phyloP scores from a whole-genome alignment of 2,329 filamentous ascomycete species.

The Colletotrichum limetticola region DNA sequence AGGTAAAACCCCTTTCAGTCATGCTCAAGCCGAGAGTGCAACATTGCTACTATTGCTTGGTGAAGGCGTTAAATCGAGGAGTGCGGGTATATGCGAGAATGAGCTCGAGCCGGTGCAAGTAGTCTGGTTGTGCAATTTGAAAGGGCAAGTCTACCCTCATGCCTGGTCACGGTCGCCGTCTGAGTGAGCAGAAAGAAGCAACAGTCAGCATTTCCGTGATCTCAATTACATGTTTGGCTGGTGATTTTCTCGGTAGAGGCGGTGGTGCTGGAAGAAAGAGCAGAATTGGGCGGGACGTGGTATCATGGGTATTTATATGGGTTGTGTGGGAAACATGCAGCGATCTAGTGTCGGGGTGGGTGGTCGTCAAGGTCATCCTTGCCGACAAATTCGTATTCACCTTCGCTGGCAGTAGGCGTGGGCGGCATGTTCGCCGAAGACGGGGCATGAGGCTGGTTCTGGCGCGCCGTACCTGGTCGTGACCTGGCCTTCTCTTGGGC shows the following conservation, averaged over 20 bases:
- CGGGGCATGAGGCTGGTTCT: constrained; percentile 61
- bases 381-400: constrained; percentile 58
- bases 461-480: constrained; percentile 64
- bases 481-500: constrained; percentile 54
- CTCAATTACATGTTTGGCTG: constrained; percentile 7
- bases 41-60: background rate
- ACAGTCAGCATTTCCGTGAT: constrained; percentile 34
- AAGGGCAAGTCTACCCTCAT: constrained; percentile 27
- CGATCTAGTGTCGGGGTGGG: constrained; percentile 27
- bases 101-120: constrained; percentile 15
- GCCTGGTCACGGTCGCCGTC: constrained; percentile 52
- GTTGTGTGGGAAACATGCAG: constrained; percentile 15
- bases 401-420: constrained; percentile 71
- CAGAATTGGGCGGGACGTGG: constrained; percentile 11
- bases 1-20: background rate
- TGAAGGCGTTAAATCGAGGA: constrained; percentile 20
- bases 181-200: constrained; percentile 36
- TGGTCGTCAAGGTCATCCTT: constrained; percentile 38
- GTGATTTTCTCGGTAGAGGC: constrained; percentile 11
- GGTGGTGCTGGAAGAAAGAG: background rate
- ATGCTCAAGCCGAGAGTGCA: background rate
- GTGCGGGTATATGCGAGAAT: constrained; percentile 30
- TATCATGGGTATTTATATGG: constrained; percentile 23
- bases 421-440: constrained; percentile 68
- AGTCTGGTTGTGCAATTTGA: constrained; percentile 27